Conservation (phyloP, 2,329 filamentous ascomycete species). For the Fusarium austroafricanum region DNA sequence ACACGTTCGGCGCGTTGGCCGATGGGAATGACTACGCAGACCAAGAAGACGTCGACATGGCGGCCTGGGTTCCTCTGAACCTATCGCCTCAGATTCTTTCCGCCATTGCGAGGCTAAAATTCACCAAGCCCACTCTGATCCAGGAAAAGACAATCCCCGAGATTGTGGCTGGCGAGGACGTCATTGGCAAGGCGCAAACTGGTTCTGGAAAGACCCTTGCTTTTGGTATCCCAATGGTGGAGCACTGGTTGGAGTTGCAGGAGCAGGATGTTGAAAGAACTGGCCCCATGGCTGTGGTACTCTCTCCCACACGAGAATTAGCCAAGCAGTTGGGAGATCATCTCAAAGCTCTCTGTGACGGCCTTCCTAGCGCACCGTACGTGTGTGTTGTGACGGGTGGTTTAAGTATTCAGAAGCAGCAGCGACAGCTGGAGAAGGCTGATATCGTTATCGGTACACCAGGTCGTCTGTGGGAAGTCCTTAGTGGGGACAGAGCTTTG, state of each 20-base stretch:
- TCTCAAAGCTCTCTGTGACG: constrained; percentile 77
- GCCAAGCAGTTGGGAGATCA: constrained; percentile 92
- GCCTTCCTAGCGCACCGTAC: constrained; percentile 70
- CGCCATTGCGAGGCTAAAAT: constrained; percentile 82
- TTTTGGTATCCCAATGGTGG: constrained; percentile 92
- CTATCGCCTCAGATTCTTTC: constrained; percentile 78
- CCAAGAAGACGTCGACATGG: constrained; percentile 72
- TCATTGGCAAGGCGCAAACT: constrained; percentile 95
- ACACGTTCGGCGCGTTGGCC: constrained; percentile 67
- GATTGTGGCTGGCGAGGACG: constrained; percentile 84
- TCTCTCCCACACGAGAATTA: constrained; percentile 92
- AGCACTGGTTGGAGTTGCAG: constrained; percentile 75
- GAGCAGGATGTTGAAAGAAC: constrained; percentile 48
- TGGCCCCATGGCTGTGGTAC: constrained; percentile 78
- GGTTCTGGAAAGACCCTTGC: constrained; percentile 97
- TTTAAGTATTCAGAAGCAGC: constrained; percentile 93
- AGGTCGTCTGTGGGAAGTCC: constrained; percentile 92
- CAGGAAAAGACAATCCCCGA: constrained; percentile 84
- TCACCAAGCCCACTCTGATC: constrained; percentile 83
- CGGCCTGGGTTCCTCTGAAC: constrained; percentile 80
- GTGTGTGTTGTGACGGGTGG: constrained; percentile 94
- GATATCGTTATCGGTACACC: constrained; percentile 96
- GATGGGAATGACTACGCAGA: constrained; percentile 67
- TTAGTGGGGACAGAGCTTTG: constrained; percentile 78
- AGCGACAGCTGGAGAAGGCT: constrained; percentile 82